phyloP scores from a whole-genome alignment of 2,329 filamentous ascomycete species.

The Microdochium nivale region DNA sequence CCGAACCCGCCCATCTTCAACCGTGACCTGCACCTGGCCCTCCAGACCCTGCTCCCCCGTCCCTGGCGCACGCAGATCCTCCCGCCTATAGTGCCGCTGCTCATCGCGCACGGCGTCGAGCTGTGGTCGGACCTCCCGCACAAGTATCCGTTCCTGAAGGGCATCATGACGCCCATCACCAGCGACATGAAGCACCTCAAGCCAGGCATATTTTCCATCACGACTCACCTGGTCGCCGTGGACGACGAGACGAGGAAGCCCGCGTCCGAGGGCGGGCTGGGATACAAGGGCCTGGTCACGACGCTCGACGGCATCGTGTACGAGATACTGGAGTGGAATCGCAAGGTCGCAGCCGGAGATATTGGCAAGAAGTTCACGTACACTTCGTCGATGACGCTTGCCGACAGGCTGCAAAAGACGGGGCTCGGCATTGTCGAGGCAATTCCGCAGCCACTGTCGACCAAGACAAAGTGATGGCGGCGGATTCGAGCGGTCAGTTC shows the following conservation, averaged over 20 bases:
- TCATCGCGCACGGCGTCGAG: conserved; percentile 27
- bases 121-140: conserved; percentile 23
- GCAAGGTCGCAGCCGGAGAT: conserved; percentile 17
- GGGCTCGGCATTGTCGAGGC: conserved; percentile 2
- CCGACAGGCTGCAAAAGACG: conserved; percentile 26
- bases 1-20: conserved; percentile 31
- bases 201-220: conserved; percentile 30
- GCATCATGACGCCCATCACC: conserved; percentile 19
- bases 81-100: conserved; percentile 23
- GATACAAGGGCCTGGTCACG: conserved; percentile 26
- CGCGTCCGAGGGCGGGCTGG: conserved; percentile 26
- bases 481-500: no score
- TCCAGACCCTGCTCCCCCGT: conserved; percentile 24
- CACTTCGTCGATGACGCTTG: conserved; percentile 27
- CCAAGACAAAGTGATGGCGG: not conserved
- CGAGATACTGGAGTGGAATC: conserved; percentile 32
- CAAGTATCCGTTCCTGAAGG: conserved; percentile 14
- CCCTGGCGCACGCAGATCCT: conserved; percentile 22
- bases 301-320: conserved; percentile 30
- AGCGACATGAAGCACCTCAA: conserved; percentile 27
- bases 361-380: conserved; percentile 18
- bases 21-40: conserved; percentile 23
- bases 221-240: conserved; percentile 27
- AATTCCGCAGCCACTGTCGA: not conserved
- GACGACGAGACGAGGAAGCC: conserved; percentile 21